Base-by-base conservation (phyloP, 2,329 filamentous ascomycete species). In the Beauveria pseudobassiana region DNA sequence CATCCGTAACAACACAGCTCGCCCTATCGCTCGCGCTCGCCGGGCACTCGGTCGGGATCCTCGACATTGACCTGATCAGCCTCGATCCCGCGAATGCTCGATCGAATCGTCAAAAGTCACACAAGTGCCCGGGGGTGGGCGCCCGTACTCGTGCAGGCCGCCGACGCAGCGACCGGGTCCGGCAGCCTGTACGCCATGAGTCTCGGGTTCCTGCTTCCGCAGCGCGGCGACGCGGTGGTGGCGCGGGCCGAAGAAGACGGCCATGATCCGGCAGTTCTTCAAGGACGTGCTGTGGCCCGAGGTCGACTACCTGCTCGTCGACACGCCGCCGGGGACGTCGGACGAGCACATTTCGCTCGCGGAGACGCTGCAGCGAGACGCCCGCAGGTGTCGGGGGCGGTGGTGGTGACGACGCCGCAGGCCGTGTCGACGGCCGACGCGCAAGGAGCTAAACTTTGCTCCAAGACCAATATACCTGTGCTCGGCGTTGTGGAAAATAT, bases 171-270 rank as follows among this genome's bases (percentile, higher is more conserved):
- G 6, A 71, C 73, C 30, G 80, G 80, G 3, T 76, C 86, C 26
- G 90, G 89, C 1, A 79, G 86, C 40, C 79, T 93, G 10, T 83
- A 86, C 64, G 95, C 91, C 73, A 97, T 98, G 89, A 96, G 91
- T 61, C 80, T 99, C 1, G 95, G 93, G 3, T 98, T 99, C 69
- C 82, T 99, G 7, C 82, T 99, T 6, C 87, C 88, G 3, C 85
- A 87, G 64, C 82, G 93, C 68, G 90, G 90, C 64, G 92, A 97
- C 69, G 93, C 95, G 0, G 93, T 99, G 0, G 95, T 99, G 95
- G 95, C 86, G 95, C 59, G 95, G 95, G 0, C 95, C 95, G 2
- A 99, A 99, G 77, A 99, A 99, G 78, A 99, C 95, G 5, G 95
- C 95, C 56, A 99, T 99, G 95, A 91, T 99, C 63, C 87, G 93